Conservation (phyloP, 495 filamentous ascomycete genomes). For the Jackrogersella multiformis region DNA sequence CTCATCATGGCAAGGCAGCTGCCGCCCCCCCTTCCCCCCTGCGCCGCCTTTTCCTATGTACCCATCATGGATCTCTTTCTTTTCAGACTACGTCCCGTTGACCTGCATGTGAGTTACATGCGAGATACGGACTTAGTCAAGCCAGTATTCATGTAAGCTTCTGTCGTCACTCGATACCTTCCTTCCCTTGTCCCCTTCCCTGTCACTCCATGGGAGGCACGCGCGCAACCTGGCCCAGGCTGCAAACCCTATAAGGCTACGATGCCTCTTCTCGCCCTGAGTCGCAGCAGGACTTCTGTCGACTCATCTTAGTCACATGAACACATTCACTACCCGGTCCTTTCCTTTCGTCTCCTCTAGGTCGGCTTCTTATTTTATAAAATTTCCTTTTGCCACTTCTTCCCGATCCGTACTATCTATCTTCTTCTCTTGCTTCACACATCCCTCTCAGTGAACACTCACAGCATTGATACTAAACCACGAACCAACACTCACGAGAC, state of each 20-base stretch:
- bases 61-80: slow-evolving; percentile 32
- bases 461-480: slow-evolving; percentile 28
- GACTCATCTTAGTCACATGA: slow-evolving; percentile 50
- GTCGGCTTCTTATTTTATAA: slow-evolving; percentile 40
- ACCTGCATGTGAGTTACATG: slow-evolving; percentile 41
- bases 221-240: slow-evolving; percentile 42
- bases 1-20: slow-evolving; percentile 46
- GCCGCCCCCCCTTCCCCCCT: slow-evolving; percentile 40
- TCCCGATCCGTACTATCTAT: slow-evolving; percentile 20
- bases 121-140: slow-evolving; percentile 38
- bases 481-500: slow-evolving; percentile 15
- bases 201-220: slow-evolving; percentile 32
- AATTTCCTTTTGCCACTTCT: slow-evolving; percentile 34
- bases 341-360: slow-evolving; percentile 44
- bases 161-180: slow-evolving; percentile 44
- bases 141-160: slow-evolving; percentile 33
- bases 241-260: slow-evolving; percentile 52
- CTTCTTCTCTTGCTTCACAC: slow-evolving; percentile 35
- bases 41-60: slow-evolving; percentile 41
- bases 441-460: slow-evolving; percentile 9
- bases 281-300: slow-evolving; percentile 42
- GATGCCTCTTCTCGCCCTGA: slow-evolving; percentile 46
- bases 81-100: slow-evolving; percentile 39
- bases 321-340: slow-evolving; percentile 43
- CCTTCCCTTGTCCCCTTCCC: slow-evolving; percentile 38